These are phyloP conservation scores for Euryodendron excelsum DNA, from an alignment of 148 eudicot genomes.

Conservation along the genomic window DNA sequence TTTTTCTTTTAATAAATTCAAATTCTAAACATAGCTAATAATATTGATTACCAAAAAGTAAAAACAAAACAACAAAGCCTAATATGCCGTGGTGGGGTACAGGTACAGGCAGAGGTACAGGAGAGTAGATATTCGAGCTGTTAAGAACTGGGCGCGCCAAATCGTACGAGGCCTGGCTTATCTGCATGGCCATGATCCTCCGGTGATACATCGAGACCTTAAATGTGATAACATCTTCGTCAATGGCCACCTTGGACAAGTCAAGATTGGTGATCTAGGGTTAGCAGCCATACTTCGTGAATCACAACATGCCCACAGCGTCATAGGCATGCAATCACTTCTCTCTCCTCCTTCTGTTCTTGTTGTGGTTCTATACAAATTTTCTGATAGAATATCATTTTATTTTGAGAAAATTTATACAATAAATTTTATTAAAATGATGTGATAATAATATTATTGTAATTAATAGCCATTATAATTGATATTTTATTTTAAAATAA, in stretches of 20 bases:
- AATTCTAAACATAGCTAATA: no score
- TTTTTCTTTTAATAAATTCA: no score
- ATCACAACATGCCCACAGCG: conserved; percentile 74
- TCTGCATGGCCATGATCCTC: conserved; percentile 80
- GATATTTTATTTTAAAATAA: no score
- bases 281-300: conserved; percentile 73
- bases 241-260: conserved; percentile 91
- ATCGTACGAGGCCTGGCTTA: conserved; percentile 71
- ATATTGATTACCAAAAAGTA: no score
- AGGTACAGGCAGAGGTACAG: conserved; percentile 78
- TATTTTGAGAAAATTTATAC: no score
- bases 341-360: conserved; percentile 7
- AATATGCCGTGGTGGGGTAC: neutral
- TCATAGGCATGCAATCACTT: conserved; percentile 48
- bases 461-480: no score
- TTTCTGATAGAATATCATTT: neutral
- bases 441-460: no score
- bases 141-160: conserved; percentile 86
- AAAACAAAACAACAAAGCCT: no score
- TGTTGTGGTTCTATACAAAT: no score
- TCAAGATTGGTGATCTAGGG: conserved; percentile 96
- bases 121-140: conserved; percentile 56
- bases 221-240: conserved; percentile 93
- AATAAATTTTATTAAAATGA: no score
- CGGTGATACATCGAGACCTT: conserved; percentile 83